These are phyloP conservation scores for Geotrichum carabidarum DNA, from an alignment of 1,139 yeast species.

Conservation along the genomic window DNA sequence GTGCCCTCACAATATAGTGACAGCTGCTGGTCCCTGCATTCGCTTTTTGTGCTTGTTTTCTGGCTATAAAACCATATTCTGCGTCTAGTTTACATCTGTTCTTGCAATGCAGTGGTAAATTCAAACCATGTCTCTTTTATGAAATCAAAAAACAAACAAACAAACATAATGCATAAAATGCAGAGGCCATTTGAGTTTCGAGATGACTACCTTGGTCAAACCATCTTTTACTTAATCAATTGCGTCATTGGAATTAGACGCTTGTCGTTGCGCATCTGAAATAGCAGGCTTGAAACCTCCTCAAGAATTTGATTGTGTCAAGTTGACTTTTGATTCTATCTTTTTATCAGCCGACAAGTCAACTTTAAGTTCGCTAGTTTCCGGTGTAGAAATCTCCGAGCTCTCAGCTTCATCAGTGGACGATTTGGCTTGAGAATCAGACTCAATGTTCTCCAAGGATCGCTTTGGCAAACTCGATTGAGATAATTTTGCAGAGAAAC, in stretches of 20 bases:
- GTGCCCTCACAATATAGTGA: no score
- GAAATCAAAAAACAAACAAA: background rate
- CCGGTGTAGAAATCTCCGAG: background rate
- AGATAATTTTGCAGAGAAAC: background rate
- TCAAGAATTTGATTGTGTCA: background rate
- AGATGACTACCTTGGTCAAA: slow-evolving; percentile 15
- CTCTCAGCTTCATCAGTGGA: background rate
- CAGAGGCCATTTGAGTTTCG: background rate
- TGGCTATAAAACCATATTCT: no score
- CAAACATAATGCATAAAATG: background rate
- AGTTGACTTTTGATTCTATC: background rate
- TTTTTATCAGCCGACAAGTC: background rate
- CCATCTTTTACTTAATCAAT: slow-evolving; percentile 14
- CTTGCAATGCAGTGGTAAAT: background rate
- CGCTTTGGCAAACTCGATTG: background rate
- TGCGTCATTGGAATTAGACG: slow-evolving; percentile 17
- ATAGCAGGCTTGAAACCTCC: background rate
- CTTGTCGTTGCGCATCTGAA: no score
- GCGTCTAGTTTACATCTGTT: no score
- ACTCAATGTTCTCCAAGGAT: background rate
- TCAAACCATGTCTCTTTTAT: background rate
- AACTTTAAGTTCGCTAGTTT: background rate
- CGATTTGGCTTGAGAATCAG: background rate
- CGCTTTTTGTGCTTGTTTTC: no score
- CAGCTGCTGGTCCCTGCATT: no score